phyloP scores from a whole-genome alignment of 164 flowering plant genomes.

The Platanus orientalis region DNA sequence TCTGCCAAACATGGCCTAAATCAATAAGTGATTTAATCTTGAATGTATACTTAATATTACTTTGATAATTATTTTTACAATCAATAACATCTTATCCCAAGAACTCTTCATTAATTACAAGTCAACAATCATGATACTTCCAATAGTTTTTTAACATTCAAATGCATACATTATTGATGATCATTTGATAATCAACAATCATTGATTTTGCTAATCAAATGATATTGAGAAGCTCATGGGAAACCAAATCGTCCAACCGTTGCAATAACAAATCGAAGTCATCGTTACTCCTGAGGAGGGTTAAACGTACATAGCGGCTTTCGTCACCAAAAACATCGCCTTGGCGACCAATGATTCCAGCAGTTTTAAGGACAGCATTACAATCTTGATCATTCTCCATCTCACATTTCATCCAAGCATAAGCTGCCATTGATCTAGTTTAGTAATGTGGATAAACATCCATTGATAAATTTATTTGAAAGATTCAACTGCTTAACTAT shows the following conservation, averaged over 20 bases:
- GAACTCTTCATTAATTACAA: too few species aligned
- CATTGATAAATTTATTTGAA: background rate
- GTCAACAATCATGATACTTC: too few species aligned
- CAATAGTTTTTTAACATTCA: too few species aligned
- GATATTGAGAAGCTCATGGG: background rate
- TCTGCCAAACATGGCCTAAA: too few species aligned
- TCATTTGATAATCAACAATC: too few species aligned
- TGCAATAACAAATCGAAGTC: slow-evolving; percentile 6
- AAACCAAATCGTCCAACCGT: background rate
- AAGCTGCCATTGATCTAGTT: slow-evolving; percentile 1
- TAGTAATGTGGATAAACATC: background rate
- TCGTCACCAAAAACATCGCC: background rate
- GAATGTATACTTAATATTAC: too few species aligned
- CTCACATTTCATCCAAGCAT: slow-evolving; percentile 11
- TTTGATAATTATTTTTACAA: too few species aligned
- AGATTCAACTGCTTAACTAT: background rate
- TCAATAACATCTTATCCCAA: too few species aligned
- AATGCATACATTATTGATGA: too few species aligned
- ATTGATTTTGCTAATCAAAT: too few species aligned
- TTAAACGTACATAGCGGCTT: background rate
- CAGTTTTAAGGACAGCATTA: background rate
- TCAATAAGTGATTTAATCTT: too few species aligned
- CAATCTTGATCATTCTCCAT: slow-evolving; percentile 3
- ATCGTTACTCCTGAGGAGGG: slow-evolving; percentile 2
- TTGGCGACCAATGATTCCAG: background rate